Base-by-base conservation (phyloP, 2,329 filamentous ascomycete genomes). In the Neofusicoccum sp. region DNA sequence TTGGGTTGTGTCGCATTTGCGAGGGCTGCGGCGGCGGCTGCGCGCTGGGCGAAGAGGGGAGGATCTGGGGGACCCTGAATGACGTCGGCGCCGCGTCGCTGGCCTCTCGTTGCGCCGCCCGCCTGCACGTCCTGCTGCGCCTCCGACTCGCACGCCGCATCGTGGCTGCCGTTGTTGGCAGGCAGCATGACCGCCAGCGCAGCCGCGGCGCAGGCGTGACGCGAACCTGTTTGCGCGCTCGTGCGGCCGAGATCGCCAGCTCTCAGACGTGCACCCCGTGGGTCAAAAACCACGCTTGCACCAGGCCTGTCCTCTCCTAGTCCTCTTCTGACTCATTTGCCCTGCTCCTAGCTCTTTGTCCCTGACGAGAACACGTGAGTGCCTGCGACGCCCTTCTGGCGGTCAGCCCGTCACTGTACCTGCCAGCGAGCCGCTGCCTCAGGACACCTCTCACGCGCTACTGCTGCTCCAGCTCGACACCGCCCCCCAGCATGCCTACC, bases 251-350 rank as follows among this genome's bases (percentile, higher is more conserved):
- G 51, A 56, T 56, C 51, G 38, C 43, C 51, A 56, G 38, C 51
- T 43, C 51, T 56, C 51, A 26, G 51, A 56, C 51, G 40, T 56
- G 51, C 43, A 56, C 51, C 51, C 51, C 36, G 51, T 43, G 51
- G 36, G 51, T 56, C 51, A 43, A 56, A 56, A 56, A 33, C 33
- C 36, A 38, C 51, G 51, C 38, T 16, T 56, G 51, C 36, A 38
- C 51, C 51, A 43, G 51, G 24, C 28, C 38, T 56, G 9, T 56
- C 51, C 51, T 33, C 51, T 56, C 43, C 51, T 6, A 56, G 38
- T n/a, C 28, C 12, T 56, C 14, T n/a, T 56, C 51, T 56, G 51
- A 56, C 51, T 56, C 51, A 38, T 38, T n/a, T 16, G 36, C 33
- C 38, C 36, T 26, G 24, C 14, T 6, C n/a, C 49, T 16, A 36